Evolutionary conservation across 139 green algal genomes (phyloP), one percentile per base, ranked within the genome.

Genomic region (Monoraphidium neglectum): DNA sequence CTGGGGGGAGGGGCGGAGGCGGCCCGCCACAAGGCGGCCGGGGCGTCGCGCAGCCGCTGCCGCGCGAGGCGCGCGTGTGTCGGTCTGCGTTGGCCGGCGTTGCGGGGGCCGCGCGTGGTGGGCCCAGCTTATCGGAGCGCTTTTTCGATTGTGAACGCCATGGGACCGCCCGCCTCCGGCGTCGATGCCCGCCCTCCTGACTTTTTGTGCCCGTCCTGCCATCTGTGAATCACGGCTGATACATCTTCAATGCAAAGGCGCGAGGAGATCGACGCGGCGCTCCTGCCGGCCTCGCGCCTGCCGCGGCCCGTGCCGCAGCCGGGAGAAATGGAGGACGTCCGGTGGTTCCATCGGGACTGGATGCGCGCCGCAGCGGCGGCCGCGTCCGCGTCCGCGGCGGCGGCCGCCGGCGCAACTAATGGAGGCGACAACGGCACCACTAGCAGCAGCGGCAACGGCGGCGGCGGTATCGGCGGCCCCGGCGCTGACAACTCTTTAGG

Each of bases 341-440:
- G 87, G 33, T 95, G 91, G 91, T 93, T 95, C 72, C 86, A 91
- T 64, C 68, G 65, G 70, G 24, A 80, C 54, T 89, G 59, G 37
- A 63, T 91, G 16, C 49, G 67, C 1, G 76, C 77, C 37, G 60
- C 57, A 46, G 37, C 49, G 43, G 3, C 16, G 59, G 32, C 30
- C 30, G 26, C 59, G 16, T 10, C 59, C 30, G 59, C 59, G n/a
- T n/a, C n/a, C n/a, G n/a, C n/a, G n/a, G n/a, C n/a, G n/a, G n/a
- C n/a, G n/a, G n/a, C n/a, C n/a, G n/a, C n/a, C n/a, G n/a, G n/a
- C n/a, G n/a, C n/a, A n/a, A n/a, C n/a, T n/a, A n/a, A n/a, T n/a
- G n/a, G n/a, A n/a, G n/a, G n/a, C 62, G 16, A 8, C 62, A 68
- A 16, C 32, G 12, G 43, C 43, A 51, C 43, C 43, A 12, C 8